Percentiles rank a stretch among this genome's conserved stretches.
phyloP scores from a whole-genome alignment of 768 basidiomycete genomes.

The Tricholoma sp. region DNA sequence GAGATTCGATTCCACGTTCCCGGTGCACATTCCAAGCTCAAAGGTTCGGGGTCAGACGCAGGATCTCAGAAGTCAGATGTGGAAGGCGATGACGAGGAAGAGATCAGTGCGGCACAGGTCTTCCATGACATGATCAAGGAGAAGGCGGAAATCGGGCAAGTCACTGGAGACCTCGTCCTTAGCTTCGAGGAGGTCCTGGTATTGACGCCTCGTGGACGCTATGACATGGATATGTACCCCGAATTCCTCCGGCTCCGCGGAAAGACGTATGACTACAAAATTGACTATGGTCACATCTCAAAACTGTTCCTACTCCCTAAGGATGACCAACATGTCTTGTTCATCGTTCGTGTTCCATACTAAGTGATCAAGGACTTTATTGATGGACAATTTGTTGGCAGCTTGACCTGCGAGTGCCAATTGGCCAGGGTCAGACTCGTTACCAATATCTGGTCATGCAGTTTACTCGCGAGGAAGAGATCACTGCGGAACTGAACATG shows the following conservation, averaged over 20 bases:
- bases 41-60: conserved; percentile 62
- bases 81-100: conserved; percentile 72
- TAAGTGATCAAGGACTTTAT: not conserved
- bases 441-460: conserved; percentile 99
- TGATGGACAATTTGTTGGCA: conserved; percentile 23
- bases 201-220: conserved; percentile 91
- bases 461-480: conserved; percentile 95
- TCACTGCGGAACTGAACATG: conserved; percentile 92
- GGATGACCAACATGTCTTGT: conserved; percentile 92
- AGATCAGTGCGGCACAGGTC: conserved; percentile 88
- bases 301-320: conserved; percentile 91
- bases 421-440: conserved; percentile 95
- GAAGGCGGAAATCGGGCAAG: conserved; percentile 90
- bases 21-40: conserved; percentile 56
- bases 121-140: conserved; percentile 98
- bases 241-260: conserved; percentile 94
- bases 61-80: conserved; percentile 63
- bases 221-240: conserved; percentile 97
- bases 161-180: conserved; percentile 86
- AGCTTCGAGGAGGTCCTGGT: conserved; percentile 95
- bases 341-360: conserved; percentile 64
- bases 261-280: conserved; percentile 99
- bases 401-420: conserved; percentile 90
- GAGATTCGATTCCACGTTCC: conserved; percentile 98
- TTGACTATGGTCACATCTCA: conserved; percentile 83